Evolutionary conservation across 805 yeast genomes (phyloP).

Genomic region (Zygoascus bituminiphila): DNA sequence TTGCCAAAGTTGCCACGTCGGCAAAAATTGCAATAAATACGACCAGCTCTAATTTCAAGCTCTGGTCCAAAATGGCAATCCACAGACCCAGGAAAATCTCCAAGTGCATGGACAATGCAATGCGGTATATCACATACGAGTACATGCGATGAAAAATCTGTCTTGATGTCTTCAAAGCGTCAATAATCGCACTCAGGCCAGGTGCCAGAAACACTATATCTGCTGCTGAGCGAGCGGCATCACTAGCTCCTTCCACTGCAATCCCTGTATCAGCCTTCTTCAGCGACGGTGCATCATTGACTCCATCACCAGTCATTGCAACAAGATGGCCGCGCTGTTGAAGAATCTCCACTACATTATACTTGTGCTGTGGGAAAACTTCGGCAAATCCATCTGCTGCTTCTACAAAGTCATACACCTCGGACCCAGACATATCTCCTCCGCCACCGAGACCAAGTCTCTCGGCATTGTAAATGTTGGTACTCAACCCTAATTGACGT

Average conservation of each 20-base stretch:
- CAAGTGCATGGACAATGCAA: slow-evolving; percentile 89
- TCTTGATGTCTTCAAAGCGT: slow-evolving; percentile 77
- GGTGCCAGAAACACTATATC: slow-evolving; percentile 45
- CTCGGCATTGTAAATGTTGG: slow-evolving; percentile 94
- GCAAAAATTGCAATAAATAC: slow-evolving; percentile 95
- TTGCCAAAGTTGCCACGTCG: slow-evolving; percentile 73
- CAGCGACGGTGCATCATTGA: slow-evolving; percentile 59
- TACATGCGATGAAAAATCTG: slow-evolving; percentile 99
- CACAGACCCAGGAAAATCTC: slow-evolving; percentile 92
- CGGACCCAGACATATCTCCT: slow-evolving; percentile 45
- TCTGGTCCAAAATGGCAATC: slow-evolving; percentile 87
- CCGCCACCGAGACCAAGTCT: slow-evolving; percentile 55
- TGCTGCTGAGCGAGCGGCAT: slow-evolving; percentile 40
- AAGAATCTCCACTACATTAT: slow-evolving; percentile 56
- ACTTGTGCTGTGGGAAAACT: slow-evolving; percentile 62
- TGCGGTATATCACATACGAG: slow-evolving; percentile 96
- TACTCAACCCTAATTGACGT: slow-evolving; percentile 94
- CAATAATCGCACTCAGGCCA: slow-evolving; percentile 54
- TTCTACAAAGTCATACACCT: slow-evolving; percentile 55
- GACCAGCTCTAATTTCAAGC: slow-evolving; percentile 81
- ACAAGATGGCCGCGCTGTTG: slow-evolving; percentile 58
- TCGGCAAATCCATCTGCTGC: slow-evolving; percentile 92
- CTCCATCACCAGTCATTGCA: slow-evolving; percentile 69
- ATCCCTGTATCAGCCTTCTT: slow-evolving; percentile 82
- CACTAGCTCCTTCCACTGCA: slow-evolving; percentile 51